Evolutionary conservation across 805 yeast species (phyloP).

Genomic region (Jamesozyma spencerorum): DNA sequence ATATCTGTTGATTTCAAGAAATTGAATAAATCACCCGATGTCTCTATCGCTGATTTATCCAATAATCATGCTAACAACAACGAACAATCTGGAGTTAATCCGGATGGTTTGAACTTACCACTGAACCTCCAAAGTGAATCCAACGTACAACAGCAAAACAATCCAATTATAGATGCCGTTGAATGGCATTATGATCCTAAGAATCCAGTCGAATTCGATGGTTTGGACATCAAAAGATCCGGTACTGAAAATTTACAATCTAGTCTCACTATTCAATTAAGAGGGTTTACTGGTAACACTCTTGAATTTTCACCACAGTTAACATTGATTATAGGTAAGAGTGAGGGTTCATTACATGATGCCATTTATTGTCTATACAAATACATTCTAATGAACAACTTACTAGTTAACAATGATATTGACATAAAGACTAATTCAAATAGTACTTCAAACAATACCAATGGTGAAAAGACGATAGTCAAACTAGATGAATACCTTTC

Average conservation of each 20-base stretch:
- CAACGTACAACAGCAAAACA: not conserved
- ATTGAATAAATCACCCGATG: not conserved
- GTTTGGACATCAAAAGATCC: constrained; percentile 73
- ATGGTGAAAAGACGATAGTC: constrained; percentile 45
- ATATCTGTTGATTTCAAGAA: constrained; percentile 65
- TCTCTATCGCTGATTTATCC: not conserved
- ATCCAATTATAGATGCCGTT: constrained; percentile 31
- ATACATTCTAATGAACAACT: constrained; percentile 58
- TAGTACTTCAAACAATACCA: constrained; percentile 11
- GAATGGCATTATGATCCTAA: constrained; percentile 82
- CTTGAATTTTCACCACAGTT: constrained; percentile 53
- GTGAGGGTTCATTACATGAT: constrained; percentile 79
- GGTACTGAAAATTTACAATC: constrained; percentile 61
- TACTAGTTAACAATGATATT: constrained; percentile 31
- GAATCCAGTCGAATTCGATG: constrained; percentile 62
- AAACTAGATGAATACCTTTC: constrained; percentile 41
- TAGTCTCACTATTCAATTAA: constrained; percentile 71
- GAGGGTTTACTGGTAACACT: constrained; percentile 60
- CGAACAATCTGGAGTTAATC: not conserved
- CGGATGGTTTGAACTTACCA: constrained; percentile 4
- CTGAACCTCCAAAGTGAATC: not conserved
- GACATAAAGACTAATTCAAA: constrained; percentile 7
- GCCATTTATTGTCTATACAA: constrained; percentile 74
- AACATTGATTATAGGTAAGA: constrained; percentile 61
- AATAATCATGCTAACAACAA: not conserved